phyloP scores from a whole-genome alignment of 768 basidiomycete species.

The Goffeauzyma gilvescens region DNA sequence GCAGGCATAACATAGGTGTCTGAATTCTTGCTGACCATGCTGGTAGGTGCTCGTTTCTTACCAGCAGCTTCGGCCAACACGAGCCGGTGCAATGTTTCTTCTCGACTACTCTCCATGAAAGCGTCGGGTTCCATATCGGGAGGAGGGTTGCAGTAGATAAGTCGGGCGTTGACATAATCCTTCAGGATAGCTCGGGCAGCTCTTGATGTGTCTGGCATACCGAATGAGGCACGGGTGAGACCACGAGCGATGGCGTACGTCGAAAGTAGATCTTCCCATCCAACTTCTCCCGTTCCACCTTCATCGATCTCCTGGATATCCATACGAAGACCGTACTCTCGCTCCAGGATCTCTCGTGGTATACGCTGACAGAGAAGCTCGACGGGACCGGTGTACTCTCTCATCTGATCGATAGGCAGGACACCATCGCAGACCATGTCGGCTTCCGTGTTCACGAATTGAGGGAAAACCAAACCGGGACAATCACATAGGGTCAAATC shows the following conservation, averaged over 20 bases:
- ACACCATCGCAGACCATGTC: slow-evolving; percentile 93
- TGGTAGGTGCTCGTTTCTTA: slow-evolving; percentile 77
- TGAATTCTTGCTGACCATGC: slow-evolving; percentile 63
- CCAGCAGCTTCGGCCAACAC: slow-evolving; percentile 35
- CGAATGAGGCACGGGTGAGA: slow-evolving; percentile 79
- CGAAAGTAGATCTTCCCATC: slow-evolving; percentile 57
- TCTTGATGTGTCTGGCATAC: slow-evolving; percentile 90
- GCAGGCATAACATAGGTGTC: slow-evolving; percentile 49
- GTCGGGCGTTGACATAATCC: slow-evolving; percentile 87
- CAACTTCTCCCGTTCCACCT: slow-evolving; percentile 52
- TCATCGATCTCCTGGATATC: slow-evolving; percentile 49
- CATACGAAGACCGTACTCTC: slow-evolving; percentile 68
- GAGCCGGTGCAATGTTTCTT: slow-evolving; percentile 29
- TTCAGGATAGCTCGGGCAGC: slow-evolving; percentile 82
- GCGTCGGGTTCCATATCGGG: slow-evolving; percentile 40
- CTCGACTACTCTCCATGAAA: slow-evolving; percentile 58
- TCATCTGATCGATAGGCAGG: slow-evolving; percentile 88
- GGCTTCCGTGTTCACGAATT: slow-evolving; percentile 91
- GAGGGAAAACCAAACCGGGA: slow-evolving; percentile 94
- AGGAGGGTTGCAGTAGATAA: slow-evolving; percentile 81
- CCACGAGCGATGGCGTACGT: slow-evolving; percentile 88
- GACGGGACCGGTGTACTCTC: slow-evolving; percentile 73
- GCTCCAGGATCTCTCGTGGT: slow-evolving; percentile 66
- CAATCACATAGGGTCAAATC: slow-evolving; percentile 83
- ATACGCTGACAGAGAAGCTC: slow-evolving; percentile 59